Conservation (phyloP, 1,284 basidiomycete genomes). For the Salmacisia buchloeana region DNA sequence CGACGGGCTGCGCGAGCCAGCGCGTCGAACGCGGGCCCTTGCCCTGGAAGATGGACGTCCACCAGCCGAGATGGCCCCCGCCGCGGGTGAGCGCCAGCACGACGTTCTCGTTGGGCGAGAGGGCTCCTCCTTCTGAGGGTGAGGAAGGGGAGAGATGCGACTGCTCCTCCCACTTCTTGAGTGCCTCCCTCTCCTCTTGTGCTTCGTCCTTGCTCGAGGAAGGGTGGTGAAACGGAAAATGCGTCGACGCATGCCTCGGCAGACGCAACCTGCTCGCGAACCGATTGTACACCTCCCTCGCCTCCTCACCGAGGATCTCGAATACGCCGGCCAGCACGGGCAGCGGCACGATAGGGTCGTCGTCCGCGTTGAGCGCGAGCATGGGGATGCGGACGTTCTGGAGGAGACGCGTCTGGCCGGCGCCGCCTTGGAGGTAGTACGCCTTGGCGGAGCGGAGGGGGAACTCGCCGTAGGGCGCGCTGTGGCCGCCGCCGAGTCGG, state of each 20-base stretch:
- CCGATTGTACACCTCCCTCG: constrained; percentile 52
- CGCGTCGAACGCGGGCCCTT: constrained; percentile 36
- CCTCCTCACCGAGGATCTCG: constrained; percentile 24
- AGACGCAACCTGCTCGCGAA: constrained; percentile 39
- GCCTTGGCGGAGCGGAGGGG: constrained; percentile 60
- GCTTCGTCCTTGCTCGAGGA: constrained; percentile 23
- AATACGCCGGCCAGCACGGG: constrained; percentile 23
- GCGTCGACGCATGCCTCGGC: neutral
- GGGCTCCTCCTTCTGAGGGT: constrained; percentile 48
- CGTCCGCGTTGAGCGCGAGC: constrained; percentile 77
- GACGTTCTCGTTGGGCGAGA: constrained; percentile 59
- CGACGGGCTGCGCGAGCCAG: constrained; percentile 40
- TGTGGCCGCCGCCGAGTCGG: constrained; percentile 67
- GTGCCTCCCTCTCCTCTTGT: constrained; percentile 53
- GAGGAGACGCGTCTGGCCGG: constrained; percentile 32
- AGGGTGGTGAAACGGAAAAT: too few relatives aligned
- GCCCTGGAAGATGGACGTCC: too few relatives aligned
- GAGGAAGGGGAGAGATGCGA: neutral
- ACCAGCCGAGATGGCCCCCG: constrained; percentile 96
- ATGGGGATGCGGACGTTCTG: constrained; percentile 50
- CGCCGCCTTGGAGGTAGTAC: constrained; percentile 63
- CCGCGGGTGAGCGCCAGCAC: constrained; percentile 67
- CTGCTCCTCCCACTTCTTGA: neutral
- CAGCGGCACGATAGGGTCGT: constrained; percentile 74
- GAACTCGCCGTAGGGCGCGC: constrained; percentile 33